Conservation (phyloP, 2,329 filamentous ascomycete genomes). For the Hypoxylon sp. region DNA sequence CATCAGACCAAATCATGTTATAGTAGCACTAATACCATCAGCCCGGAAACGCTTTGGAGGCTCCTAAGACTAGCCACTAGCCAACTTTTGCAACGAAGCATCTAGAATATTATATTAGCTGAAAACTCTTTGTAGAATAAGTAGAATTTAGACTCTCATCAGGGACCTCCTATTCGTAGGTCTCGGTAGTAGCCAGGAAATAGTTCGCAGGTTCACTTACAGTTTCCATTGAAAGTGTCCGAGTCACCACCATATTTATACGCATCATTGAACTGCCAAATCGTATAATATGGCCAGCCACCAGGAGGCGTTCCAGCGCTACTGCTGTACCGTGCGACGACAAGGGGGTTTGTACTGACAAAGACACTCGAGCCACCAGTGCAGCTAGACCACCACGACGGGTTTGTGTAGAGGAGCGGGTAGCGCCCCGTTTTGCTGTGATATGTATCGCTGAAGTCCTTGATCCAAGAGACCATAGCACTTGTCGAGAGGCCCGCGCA, state of each 20-base stretch:
- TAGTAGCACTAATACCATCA: background rate
- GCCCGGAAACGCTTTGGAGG: background rate
- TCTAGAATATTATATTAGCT: constrained; percentile 25
- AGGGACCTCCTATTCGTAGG: background rate
- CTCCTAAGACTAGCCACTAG: constrained; percentile 37
- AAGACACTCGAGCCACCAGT: constrained; percentile 66
- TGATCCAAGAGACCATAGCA: constrained; percentile 68
- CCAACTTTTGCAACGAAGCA: constrained; percentile 45
- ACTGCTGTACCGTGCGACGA: constrained; percentile 63
- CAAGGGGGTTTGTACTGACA: constrained; percentile 62
- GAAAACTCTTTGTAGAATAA: background rate
- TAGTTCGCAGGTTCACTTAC: constrained; percentile 12
- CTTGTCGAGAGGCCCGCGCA: constrained; percentile 64
- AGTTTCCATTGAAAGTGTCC: constrained; percentile 66
- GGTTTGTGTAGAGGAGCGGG: constrained; percentile 68
- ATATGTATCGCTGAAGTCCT: constrained; percentile 68
- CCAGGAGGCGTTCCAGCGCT: constrained; percentile 63
- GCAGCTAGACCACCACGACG: constrained; percentile 69
- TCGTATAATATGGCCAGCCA: constrained; percentile 67
- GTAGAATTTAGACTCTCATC: background rate
- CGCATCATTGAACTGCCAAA: constrained; percentile 68
- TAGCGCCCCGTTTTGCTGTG: constrained; percentile 62
- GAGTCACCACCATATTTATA: constrained; percentile 68
- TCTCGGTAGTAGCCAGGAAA: background rate
- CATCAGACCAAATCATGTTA: background rate